A percentile compares a stretch with the other conserved stretches of the same genome.
phyloP scores from a whole-genome alignment of 305 asterid genomes.

The Fraxinus platypoda region DNA sequence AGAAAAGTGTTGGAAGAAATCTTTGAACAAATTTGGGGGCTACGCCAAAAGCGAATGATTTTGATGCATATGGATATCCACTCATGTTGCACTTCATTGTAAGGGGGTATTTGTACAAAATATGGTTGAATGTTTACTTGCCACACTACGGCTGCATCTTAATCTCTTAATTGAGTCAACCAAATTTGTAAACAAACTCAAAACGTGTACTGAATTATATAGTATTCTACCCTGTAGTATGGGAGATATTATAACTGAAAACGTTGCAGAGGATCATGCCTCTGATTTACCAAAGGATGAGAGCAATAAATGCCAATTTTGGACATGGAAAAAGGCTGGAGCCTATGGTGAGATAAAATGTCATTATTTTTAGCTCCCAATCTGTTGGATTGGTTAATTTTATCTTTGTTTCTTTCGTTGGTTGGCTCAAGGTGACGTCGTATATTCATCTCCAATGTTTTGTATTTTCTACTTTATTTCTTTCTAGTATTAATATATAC shows the following conservation, averaged over 20 bases:
- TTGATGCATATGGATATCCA: neutral
- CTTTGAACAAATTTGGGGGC: neutral
- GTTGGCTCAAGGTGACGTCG: neutral
- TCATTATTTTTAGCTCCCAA: slow-evolving; percentile 6
- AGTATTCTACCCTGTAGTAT: neutral
- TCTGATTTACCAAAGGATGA: slow-evolving; percentile 16
- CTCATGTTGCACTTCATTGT: neutral
- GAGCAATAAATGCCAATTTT: slow-evolving; percentile 24
- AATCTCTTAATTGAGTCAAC: neutral
- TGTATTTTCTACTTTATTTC: neutral
- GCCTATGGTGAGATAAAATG: slow-evolving; percentile 7
- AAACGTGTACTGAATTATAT: neutral
- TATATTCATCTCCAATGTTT: neutral
- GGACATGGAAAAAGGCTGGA: neutral
- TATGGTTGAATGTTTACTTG: neutral
- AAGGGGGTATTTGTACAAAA: neutral
- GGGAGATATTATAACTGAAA: slow-evolving; percentile 22
- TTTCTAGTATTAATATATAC: neutral
- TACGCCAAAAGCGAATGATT: neutral
- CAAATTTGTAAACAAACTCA: neutral
- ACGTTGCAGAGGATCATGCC: slow-evolving; percentile 26
- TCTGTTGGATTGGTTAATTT: neutral
- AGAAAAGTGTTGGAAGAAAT: neutral
- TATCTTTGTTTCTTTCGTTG: neutral
- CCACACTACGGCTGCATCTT: neutral